A percentile compares a stretch with the other conserved stretches of the same genome.
phyloP scores from a whole-genome alignment of 179 eudicot genomes.

The Nepenthes alata region DNA sequence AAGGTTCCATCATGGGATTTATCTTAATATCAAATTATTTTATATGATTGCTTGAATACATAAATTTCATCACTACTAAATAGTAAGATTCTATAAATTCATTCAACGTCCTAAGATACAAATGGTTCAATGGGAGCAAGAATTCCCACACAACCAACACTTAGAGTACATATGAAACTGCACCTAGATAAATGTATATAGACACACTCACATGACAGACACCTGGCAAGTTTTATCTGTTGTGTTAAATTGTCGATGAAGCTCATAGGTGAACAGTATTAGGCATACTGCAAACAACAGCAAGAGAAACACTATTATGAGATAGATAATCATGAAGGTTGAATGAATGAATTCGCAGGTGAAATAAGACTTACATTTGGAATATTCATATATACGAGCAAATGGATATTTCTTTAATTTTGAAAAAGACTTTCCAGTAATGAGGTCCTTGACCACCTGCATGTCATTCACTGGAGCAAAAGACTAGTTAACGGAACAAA shows the following conservation, averaged over 20 bases:
- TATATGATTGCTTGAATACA: neutral
- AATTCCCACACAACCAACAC: too few species aligned
- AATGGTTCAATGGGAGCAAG: too few species aligned
- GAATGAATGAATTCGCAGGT: neutral
- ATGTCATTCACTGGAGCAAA: constrained; percentile 30
- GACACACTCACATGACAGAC: constrained; percentile 26
- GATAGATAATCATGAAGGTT: constrained; percentile 2
- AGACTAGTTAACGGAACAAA: neutral
- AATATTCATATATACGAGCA: constrained; percentile 58
- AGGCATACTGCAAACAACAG: constrained; percentile 44
- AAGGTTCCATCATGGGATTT: too few species aligned
- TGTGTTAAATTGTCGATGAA: constrained; percentile 42
- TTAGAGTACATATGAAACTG: too few species aligned
- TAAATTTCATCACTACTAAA: too few species aligned
- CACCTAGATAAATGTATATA: neutral
- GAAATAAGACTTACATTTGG: constrained; percentile 55
- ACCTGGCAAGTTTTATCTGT: constrained; percentile 33
- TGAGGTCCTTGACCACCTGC: constrained; percentile 40
- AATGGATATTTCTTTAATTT: constrained; percentile 42
- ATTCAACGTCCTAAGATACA: too few species aligned
- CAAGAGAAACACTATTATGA: constrained; percentile 2
- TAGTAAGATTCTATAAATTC: too few species aligned
- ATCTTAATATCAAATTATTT: too few species aligned
- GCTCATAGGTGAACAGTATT: constrained; percentile 62
- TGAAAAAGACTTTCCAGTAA: constrained; percentile 37